Evolutionary conservation across 2,329 filamentous ascomycete genomes (phyloP).

Genomic region (Mycocentrospora acerina): DNA sequence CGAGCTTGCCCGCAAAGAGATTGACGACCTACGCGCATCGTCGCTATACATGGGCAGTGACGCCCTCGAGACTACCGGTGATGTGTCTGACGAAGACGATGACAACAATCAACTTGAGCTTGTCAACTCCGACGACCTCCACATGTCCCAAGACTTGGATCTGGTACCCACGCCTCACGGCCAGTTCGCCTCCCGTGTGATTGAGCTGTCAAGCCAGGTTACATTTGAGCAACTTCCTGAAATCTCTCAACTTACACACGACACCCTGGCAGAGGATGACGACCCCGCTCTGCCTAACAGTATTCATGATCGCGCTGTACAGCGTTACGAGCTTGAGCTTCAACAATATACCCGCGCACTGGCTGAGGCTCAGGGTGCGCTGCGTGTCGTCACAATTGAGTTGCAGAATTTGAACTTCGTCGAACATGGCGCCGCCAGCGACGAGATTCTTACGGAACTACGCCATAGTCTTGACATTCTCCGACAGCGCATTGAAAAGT

Average conservation of each 20-base stretch:
- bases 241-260: constrained; percentile 28
- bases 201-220: constrained; percentile 32
- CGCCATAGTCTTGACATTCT: constrained; percentile 45
- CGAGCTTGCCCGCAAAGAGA: constrained; percentile 36
- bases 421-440: constrained; percentile 30
- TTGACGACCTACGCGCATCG: constrained; percentile 37
- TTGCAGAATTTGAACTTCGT: constrained; percentile 47
- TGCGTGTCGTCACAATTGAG: constrained; percentile 48
- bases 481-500: constrained; percentile 43
- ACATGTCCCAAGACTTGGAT: constrained; percentile 31
- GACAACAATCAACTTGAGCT: constrained; percentile 30
- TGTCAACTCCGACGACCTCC: constrained; percentile 37
- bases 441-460: constrained; percentile 43
- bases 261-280: constrained; percentile 25
- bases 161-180: constrained; percentile 29
- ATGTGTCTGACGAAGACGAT: constrained; percentile 33
- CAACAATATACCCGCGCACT: constrained; percentile 40
- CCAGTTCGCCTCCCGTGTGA: constrained; percentile 30
- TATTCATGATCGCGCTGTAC: constrained; percentile 39
- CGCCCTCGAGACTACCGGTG: constrained; percentile 19
- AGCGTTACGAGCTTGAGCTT: constrained; percentile 45
- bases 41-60: constrained; percentile 33
- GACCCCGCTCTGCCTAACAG: constrained; percentile 22
- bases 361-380: constrained; percentile 42
- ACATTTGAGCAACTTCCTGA: constrained; percentile 28